Base-by-base conservation (phyloP, 1,284 basidiomycete species). In the Pseudozyma hubeiensis region DNA sequence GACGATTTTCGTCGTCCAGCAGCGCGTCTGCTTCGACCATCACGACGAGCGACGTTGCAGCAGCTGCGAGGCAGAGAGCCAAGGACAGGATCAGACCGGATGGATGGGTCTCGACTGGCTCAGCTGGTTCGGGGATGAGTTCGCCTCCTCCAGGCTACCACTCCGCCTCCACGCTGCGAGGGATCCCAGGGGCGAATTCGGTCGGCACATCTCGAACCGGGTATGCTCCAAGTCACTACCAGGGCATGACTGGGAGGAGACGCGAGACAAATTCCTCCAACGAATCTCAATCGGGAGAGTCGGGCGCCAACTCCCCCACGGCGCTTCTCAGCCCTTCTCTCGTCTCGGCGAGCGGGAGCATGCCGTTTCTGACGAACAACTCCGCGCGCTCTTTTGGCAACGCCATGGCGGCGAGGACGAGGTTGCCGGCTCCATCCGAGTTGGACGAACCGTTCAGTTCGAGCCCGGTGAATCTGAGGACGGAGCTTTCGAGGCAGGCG, bases 371-470 rank as follows among this genome's bases (percentile, higher is more conserved):
- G 14, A n/a, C 34, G 10, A 29, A 30, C 33, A 19, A 29, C 10
- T 31, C 29, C 37, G 10, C 53, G 44, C 24, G 35, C 7, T 11
- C 29, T 39, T 17, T 19, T 13, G 2, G 30, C 41, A 5, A 13
- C 13, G 35, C 31, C 1, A 34, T 30, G 24, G 9, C 37, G 17
- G 37, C 29, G 7, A 34, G 48, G 19, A 50, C 16, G 2, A 9
- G 41, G 7, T 30, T 59, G n/a, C 55, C 66, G 1, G 29, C 17
- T 3, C 55, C 64, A 35, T 19, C 62, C 5, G 52, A 48, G 19
- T 34, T 73, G 24, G 70, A 73, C 24, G 70, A 64, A 43, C 70
- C 70, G 4, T 68, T 73, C 64, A 67, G 70, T 31, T 61, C 57
- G 33, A 67, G 64, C 24, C 70, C 64, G 6, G 53, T 61, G 8